Percentiles rank a stretch among this genome's conserved stretches.
Evolutionary conservation across 495 filamentous ascomycete species (phyloP).

Genomic region (Neurospora africana): DNA sequence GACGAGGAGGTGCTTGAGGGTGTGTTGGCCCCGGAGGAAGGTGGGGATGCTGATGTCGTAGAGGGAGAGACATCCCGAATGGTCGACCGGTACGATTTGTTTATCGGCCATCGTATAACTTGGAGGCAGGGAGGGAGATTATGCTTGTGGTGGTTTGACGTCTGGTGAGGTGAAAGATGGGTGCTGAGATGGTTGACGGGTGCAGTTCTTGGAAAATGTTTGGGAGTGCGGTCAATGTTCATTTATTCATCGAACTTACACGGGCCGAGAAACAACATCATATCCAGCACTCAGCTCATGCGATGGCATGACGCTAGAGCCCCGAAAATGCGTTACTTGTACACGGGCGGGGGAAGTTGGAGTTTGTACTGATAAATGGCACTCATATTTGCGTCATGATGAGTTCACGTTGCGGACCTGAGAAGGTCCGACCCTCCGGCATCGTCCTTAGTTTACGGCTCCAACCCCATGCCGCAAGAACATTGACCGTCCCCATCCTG

Average conservation of each 20-base stretch:
- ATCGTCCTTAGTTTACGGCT: not conserved
- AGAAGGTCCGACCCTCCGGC: not conserved
- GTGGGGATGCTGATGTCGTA: slow-evolving; percentile 17
- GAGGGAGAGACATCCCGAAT: not conserved
- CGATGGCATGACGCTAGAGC: not conserved
- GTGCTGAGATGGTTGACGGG: not conserved
- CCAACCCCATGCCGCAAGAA: not conserved
- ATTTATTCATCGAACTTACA: not conserved
- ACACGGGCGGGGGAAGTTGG: not conserved
- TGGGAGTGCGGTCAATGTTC: not conserved
- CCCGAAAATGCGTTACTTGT: not conserved
- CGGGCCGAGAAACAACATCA: not conserved
- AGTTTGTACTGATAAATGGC: not conserved
- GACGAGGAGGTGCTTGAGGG: slow-evolving; percentile 16
- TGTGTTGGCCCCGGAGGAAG: slow-evolving; percentile 12
- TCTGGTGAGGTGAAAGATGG: not conserved
- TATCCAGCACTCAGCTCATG: not conserved
- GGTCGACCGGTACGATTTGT: not conserved
- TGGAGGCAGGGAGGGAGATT: not conserved
- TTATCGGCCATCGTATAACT: not conserved
- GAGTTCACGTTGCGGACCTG: not conserved
- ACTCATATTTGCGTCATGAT: not conserved
- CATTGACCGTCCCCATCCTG: not conserved
- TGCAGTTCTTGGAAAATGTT: not conserved
- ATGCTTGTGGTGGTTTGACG: not conserved